Conservation (phyloP, 1,139 yeast genomes). For the Candida tetrigidarum region DNA sequence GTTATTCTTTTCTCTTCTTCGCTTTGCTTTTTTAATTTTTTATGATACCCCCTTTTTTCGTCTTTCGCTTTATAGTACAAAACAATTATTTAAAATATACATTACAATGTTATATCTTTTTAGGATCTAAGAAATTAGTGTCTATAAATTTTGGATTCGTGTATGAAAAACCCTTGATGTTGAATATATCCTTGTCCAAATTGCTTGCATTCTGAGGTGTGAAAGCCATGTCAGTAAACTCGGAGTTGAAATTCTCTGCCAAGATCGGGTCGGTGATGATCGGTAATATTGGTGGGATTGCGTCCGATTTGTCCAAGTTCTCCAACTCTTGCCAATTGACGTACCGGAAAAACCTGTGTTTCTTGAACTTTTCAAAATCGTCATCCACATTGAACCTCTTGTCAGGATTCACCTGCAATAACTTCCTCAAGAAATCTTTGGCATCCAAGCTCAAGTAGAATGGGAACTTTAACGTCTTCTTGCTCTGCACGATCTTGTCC, state of each 20-base stretch:
- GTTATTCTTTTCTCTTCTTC: too few relatives aligned
- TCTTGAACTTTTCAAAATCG: constrained; percentile 52
- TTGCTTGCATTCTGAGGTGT: constrained; percentile 36
- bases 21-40: too few relatives aligned
- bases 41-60: too few relatives aligned
- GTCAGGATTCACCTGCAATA: constrained; percentile 73
- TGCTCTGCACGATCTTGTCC: constrained; percentile 69
- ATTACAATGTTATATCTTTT: constrained; percentile 2
- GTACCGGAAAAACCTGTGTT: constrained; percentile 79
- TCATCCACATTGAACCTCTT: constrained; percentile 73
- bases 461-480: constrained; percentile 77
- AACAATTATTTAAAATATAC: background rate
- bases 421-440: constrained; percentile 74
- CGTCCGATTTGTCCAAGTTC: constrained; percentile 32
- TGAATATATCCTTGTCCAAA: constrained; percentile 33
- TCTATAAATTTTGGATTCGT: constrained; percentile 44
- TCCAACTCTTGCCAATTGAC: constrained; percentile 77
- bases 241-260: constrained; percentile 91
- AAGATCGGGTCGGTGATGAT: constrained; percentile 80
- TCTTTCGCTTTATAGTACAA: too few relatives aligned
- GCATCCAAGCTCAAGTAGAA: constrained; percentile 84
- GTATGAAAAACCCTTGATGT: constrained; percentile 48
- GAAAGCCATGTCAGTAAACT: constrained; percentile 78
- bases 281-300: constrained; percentile 83
- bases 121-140: constrained; percentile 9